These are phyloP conservation scores for Tetraselmis chui DNA, from an alignment of 139 green algal genomes.

Conservation along the genomic window DNA sequence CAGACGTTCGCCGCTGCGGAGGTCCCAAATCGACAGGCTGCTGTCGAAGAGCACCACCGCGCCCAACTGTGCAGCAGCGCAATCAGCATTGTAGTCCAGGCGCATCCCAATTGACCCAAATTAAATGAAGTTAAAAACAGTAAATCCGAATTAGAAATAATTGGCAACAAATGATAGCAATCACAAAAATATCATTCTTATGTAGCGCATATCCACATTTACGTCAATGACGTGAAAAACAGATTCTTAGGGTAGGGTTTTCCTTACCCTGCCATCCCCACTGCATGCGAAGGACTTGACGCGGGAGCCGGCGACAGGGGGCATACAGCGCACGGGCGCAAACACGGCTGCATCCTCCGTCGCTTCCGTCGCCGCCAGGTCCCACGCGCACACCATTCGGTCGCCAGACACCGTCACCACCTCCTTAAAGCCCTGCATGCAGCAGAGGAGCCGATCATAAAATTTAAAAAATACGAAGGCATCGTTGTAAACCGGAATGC, in stretches of 20 bases:
- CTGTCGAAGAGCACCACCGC: conserved; percentile 55
- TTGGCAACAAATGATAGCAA: too few relatives aligned
- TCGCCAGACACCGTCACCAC: conserved; percentile 15
- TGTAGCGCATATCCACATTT: too few relatives aligned
- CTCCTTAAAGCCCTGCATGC: neutral
- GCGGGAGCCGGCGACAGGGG: conserved; percentile 26
- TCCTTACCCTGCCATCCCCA: conserved; percentile 16
- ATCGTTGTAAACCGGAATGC: too few relatives aligned
- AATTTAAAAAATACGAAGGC: too few relatives aligned
- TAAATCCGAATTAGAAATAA: too few relatives aligned
- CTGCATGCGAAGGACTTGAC: conserved; percentile 60
- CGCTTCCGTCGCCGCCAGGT: neutral
- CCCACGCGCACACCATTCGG: conserved; percentile 13
- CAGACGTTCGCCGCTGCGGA: conserved; percentile 21
- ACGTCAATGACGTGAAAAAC: too few relatives aligned
- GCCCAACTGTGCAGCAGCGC: neutral
- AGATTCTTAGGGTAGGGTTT: too few relatives aligned
- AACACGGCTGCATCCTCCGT: neutral
- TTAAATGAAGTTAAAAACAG: too few relatives aligned
- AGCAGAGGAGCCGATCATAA: too few relatives aligned
- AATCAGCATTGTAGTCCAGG: too few relatives aligned
- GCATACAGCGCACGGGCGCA: neutral
- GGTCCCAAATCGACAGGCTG: conserved; percentile 54
- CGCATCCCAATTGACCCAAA: too few relatives aligned
- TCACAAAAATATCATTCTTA: too few relatives aligned